These are phyloP conservation scores for Sugiyamaella novakii DNA, from an alignment of 1,139 yeast genomes.

Conservation along the genomic window DNA sequence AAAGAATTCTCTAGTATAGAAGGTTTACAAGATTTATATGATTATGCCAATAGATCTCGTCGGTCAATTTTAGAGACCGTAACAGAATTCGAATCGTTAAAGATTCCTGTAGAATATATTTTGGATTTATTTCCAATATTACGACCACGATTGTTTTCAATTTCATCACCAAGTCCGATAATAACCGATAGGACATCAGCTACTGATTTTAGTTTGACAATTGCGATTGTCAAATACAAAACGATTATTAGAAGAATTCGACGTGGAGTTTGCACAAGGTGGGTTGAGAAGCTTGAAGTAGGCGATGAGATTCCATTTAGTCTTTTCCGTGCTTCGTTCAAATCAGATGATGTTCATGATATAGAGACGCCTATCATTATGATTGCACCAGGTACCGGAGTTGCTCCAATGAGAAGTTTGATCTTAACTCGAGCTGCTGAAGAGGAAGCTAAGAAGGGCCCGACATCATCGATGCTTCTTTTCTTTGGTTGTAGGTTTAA, in stretches of 20 bases:
- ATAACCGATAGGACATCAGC: constrained; percentile 8
- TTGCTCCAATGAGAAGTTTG: constrained; percentile 82
- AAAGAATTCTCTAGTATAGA: constrained; percentile 72
- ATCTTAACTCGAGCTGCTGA: constrained; percentile 42
- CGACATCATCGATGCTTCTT: constrained; percentile 38
- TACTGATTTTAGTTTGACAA: constrained; percentile 58
- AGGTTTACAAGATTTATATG: constrained; percentile 69
- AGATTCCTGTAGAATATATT: constrained; percentile 71
- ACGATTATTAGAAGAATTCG: constrained; percentile 78
- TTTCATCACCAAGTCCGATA: constrained; percentile 57
- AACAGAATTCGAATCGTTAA: constrained; percentile 73
- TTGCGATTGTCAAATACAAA: constrained; percentile 84
- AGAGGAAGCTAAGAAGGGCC: neutral
- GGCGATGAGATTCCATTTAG: constrained; percentile 60
- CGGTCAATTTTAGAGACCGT: constrained; percentile 83
- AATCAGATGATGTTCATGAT: constrained; percentile 30
- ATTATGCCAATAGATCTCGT: constrained; percentile 89
- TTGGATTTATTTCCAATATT: constrained; percentile 77
- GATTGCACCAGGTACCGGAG: constrained; percentile 90
- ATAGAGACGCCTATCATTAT: constrained; percentile 58
- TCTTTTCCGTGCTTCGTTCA: constrained; percentile 48
- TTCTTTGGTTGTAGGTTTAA: constrained; percentile 77
- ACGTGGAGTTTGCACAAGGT: constrained; percentile 80
- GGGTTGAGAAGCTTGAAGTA: constrained; percentile 56
- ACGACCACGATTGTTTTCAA: constrained; percentile 80